Base-by-base conservation (phyloP, 2,329 filamentous ascomycete genomes). In the Zalaria sp. region DNA sequence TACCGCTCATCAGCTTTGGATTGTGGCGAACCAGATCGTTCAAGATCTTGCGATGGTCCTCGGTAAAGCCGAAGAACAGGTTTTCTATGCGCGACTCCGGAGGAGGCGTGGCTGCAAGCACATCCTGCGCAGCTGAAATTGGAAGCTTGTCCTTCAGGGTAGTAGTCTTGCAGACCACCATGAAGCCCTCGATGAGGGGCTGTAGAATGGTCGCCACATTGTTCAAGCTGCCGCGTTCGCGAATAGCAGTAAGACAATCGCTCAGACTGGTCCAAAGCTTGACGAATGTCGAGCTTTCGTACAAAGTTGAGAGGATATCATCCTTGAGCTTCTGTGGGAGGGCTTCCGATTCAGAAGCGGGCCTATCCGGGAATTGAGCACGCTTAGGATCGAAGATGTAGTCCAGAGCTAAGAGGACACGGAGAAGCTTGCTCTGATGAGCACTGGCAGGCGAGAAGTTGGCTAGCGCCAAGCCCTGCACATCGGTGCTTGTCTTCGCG, bases 131-230 rank as follows among this genome's bases (percentile, higher is more conserved):
- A 11, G 56, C 44, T 27, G 57, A 51, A 25, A 57, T 51, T 4
- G 71, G 51, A 1, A 72, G 62, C 26, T 77, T 66, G 46, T 91
- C 83, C 55, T 79, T 81, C 41, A 87, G 69, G 1, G 86, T 83
- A 5, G 87, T 94, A 61, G 96, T 96, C 69, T 96, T 98, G 73
- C 93, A 98, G 27, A 98, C 88, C 41, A 98, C 91, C 91, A 98
- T 98, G 47, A 98, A 70, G 4, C 88, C 86, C 62, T 98, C 91
- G 46, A 98, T 95, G 27, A 98, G 69, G 27, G 91, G 91, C 31
- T 96, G 69, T 26, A 98, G 72, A 48, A 96, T 96, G 1, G 89
- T 96, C 27, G 91, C 93, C 43, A 98, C 88, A 54, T 93, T 95
- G 56, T 96, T 77, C 80, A 96, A 91, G 57, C 86, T 93, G 58